Base-by-base conservation (phyloP, 495 filamentous ascomycete genomes). In the Bacidia gigantensis region DNA sequence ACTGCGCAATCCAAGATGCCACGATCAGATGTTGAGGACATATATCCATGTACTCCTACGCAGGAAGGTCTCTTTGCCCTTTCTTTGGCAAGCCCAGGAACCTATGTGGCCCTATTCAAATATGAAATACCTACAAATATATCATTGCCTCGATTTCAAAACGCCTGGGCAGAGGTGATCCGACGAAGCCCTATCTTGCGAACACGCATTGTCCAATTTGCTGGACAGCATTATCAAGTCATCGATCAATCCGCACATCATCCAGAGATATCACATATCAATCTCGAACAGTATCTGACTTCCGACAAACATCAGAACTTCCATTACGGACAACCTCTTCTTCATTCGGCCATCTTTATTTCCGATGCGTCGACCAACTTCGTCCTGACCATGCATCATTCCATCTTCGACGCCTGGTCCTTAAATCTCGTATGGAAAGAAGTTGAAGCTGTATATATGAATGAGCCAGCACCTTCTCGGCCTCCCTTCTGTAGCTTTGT, bases 21-120 rank as follows among this genome's bases (percentile, higher is more conserved):
- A 14, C 29, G 14, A 35, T 35, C 29, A 14, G 14, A 7, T 7
- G 67, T 84, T n/a, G 71, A 77, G 41, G 79, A 82, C 56, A 62
- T 80, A 0, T 81, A 77, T 52, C 76, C 78, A 10, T 78, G 76
- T 60, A 81, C 76, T 0, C 71, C 79, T 3, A 53, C 82, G 9
- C 80, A 83, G 59, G 77, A 76, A 56, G 78, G 73, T 0, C 60
- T 82, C 11, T 69, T 81, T 62, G 70, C 71, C 0, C 56, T 77
- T 3, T 72, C 76, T 0, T 54, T 56, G 26, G 63, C 64, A 32
- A 46, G 56, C 0, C 44, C 58, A 5, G 63, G 63, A 12, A 43
- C 60, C 0, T 74, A 74, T 32, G 57, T 69, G 0, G 58, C 60
- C 11, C 62, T 59, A 35, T 49, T 52, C 11, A 52, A 64, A 0